Evolutionary conservation across 331 rosid genomes (phyloP).

Genomic region (Malus hybrid): DNA sequence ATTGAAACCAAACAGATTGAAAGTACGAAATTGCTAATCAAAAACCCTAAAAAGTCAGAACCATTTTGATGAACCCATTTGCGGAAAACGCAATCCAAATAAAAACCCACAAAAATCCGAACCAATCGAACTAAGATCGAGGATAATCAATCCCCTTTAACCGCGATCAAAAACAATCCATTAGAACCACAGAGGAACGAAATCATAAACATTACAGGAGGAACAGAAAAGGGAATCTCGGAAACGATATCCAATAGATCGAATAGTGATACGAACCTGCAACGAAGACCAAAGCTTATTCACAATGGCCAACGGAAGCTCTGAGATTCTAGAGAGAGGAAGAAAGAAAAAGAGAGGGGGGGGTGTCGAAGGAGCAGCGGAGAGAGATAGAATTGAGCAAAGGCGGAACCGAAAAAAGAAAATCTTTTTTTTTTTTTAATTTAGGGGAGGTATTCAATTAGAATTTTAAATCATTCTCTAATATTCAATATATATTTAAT

Average conservation of each 20-base stretch:
- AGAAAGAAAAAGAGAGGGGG: constrained; percentile 16
- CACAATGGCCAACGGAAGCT: constrained; percentile 48
- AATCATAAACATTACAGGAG: background rate
- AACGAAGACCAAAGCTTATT: constrained; percentile 35
- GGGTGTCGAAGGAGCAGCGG: constrained; percentile 38
- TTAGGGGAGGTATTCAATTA: too few species aligned
- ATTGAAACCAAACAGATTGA: constrained; percentile 19
- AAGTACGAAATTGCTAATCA: constrained; percentile 11
- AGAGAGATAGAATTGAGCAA: constrained; percentile 26
- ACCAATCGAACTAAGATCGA: constrained; percentile 28
- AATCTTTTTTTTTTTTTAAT: constrained; percentile 9
- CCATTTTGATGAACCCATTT: constrained; percentile 24
- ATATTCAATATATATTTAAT: too few species aligned
- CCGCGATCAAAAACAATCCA: constrained; percentile 43
- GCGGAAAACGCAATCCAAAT: constrained; percentile 11
- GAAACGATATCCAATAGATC: constrained; percentile 40
- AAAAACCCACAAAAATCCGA: constrained; percentile 16
- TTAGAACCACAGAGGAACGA: background rate
- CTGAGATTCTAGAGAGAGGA: constrained; percentile 42
- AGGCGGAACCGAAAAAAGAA: constrained; percentile 46
- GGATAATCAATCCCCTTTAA: constrained; percentile 22
- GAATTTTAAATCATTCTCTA: too few species aligned
- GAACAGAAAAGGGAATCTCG: background rate
- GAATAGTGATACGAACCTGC: constrained; percentile 60
- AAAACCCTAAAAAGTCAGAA: constrained; percentile 28